Conservation (phyloP, 306 rosid genomes). For the Lathyrus aphaca region DNA sequence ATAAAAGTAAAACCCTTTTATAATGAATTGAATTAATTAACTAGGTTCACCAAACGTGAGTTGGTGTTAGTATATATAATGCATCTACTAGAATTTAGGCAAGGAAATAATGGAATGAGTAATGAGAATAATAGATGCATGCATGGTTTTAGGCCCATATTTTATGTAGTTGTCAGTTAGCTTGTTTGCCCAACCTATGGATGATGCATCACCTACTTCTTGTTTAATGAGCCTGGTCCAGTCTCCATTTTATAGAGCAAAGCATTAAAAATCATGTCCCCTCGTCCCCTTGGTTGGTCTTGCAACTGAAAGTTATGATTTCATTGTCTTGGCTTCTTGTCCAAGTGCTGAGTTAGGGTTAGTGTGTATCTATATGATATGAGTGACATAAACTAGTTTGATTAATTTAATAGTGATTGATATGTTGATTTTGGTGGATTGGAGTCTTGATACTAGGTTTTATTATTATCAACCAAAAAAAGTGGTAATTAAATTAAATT, state of each 20-base stretch:
- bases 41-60: neutral
- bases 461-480: neutral
- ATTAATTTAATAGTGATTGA: no score
- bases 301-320: neutral
- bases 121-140: slow-evolving; percentile 14
- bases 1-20: no score
- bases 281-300: neutral
- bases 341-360: no score
- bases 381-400: no score
- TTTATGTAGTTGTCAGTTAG: slow-evolving; percentile 36
- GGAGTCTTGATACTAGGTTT: no score
- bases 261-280: slow-evolving; percentile 22
- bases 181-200: slow-evolving; percentile 26
- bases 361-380: no score
- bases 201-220: slow-evolving; percentile 30
- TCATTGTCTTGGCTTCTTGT: no score
- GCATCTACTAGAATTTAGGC: slow-evolving; percentile 3
- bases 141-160: slow-evolving; percentile 29
- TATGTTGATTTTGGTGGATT: no score
- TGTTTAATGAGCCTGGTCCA: slow-evolving; percentile 18
- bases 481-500: slow-evolving; percentile 11
- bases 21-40: neutral
- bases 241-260: neutral
- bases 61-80: neutral
- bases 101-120: slow-evolving; percentile 7